Conservation (phyloP, 2,329 filamentous ascomycete species). For the Acephala macrosclerotiorum region DNA sequence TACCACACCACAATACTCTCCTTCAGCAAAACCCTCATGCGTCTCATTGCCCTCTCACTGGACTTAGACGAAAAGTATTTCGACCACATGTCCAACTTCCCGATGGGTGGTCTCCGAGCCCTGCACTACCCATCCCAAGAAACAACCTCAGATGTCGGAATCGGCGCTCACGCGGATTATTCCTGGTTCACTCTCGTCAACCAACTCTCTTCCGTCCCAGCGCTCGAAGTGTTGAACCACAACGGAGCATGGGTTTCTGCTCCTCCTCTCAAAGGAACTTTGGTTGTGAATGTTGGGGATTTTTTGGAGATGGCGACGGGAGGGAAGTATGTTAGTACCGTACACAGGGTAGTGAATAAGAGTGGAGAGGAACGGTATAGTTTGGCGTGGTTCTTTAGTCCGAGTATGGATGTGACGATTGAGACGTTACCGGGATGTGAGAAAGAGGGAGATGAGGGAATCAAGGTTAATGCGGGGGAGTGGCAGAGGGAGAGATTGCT, state of each 20-base stretch:
- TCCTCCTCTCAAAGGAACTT: conserved; percentile 49
- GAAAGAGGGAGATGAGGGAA: conserved; percentile 1
- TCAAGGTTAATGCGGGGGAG: conserved; percentile 20
- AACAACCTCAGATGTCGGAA: conserved; percentile 39
- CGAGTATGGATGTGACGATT: conserved; percentile 43
- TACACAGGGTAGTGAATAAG: conserved; percentile 49
- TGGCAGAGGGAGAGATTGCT: conserved; percentile 22
- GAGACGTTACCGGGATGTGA: conserved; percentile 21
- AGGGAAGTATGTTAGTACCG: conserved; percentile 52
- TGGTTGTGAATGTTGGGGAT: conserved; percentile 56
- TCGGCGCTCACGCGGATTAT: conserved; percentile 51
- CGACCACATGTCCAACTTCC: conserved; percentile 58
- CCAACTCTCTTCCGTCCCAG: conserved; percentile 50
- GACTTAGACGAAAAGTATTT: conserved; percentile 59
- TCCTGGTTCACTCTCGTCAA: conserved; percentile 54
- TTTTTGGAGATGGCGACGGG: conserved; percentile 51
- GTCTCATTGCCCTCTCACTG: conserved; percentile 59
- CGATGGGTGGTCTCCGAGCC: conserved; percentile 45
- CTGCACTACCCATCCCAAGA: conserved; percentile 50
- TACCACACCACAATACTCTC: conserved; percentile 55
- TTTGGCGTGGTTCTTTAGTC: conserved; percentile 56
- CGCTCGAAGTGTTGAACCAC: conserved; percentile 53
- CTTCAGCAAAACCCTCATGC: conserved; percentile 56
- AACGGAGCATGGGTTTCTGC: conserved; percentile 51
- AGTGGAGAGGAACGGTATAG: conserved; percentile 43